Percentiles rank a stretch among this genome's conserved stretches.
phyloP scores from a whole-genome alignment of 2,329 filamentous ascomycete genomes.

The Scedosporium minutisporum region DNA sequence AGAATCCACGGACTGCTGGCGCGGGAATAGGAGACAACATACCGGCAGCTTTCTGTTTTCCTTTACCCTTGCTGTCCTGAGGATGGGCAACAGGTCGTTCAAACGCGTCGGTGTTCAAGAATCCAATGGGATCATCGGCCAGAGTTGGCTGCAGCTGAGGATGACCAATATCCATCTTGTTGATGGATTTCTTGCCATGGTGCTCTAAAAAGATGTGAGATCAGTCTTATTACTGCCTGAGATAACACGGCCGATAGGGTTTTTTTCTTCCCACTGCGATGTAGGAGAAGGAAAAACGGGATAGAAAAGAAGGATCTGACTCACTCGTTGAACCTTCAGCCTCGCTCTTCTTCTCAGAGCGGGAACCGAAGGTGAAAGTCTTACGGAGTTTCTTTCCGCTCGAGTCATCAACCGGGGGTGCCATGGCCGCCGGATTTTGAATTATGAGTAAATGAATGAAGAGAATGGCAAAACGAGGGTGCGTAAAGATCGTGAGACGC shows the following conservation, averaged over 20 bases:
- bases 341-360: not conserved
- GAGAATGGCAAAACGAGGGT: no score
- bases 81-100: not conserved
- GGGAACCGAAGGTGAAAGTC: not conserved
- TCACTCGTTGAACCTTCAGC: not conserved
- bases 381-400: not conserved
- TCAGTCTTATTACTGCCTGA: not conserved
- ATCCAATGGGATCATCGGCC: not conserved
- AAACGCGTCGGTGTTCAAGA: not conserved
- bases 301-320: not conserved
- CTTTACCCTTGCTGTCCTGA: not conserved
- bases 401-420: not conserved
- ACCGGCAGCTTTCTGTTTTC: no score
- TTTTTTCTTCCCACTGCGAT: not conserved
- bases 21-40: no score
- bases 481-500: no score
- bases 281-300: not conserved
- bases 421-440: not conserved
- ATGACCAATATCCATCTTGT: not conserved
- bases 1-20: no score
- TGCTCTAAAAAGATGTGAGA: not conserved
- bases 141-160: not conserved
- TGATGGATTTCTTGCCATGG: not conserved
- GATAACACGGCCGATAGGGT: not conserved
- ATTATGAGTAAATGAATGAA: not conserved